Evolutionary conservation across 2,329 filamentous ascomycete species (phyloP), one percentile per base, ranked within the genome.

Genomic region (Cadophora malorum): DNA sequence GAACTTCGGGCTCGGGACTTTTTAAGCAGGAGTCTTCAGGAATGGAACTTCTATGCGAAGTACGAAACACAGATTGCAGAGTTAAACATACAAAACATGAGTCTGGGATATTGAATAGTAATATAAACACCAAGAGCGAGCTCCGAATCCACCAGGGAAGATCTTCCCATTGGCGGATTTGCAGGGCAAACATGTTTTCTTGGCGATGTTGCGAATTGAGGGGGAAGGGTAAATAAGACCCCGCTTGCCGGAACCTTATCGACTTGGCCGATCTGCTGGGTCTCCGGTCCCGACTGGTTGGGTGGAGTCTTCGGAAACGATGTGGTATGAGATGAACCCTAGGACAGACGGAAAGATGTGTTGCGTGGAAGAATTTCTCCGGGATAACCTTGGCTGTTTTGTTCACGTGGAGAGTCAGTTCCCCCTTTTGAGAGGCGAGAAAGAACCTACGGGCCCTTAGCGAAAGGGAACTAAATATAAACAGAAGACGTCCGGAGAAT

Each of bases 81-180:
- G 14, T 55, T 9, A 55, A 55, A 55, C 8, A 55, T 33, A 55
- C 14, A 31, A 55, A 25, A 7, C 52, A 55, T 25, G 25, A 55
- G 25, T 55, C 52, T 25, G 28, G 52, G 52, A 55, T 4, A 55
- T 55, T 55, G 28, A 55, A n/a, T 31, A 55, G 31, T 33, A 55
- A 33, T 55, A 55, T 55, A 55, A 28, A 21, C 19, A 33, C 25
- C 49, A 50, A 23, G 25, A 14, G 41, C 16, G 16, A 31, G 4
- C 9, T 16, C 25, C 28, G 45, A 33, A 35, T 25, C 19, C 25
- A 21, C 25, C 25, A 21, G 8, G 28, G 38, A 49, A 58, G n/a
- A 38, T 23, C 33, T 58, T 38, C 31, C 45, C 49, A 64, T 64
- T 64, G 61, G 61, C 38, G 55, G 55, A 58, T 55, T 55, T 55